These are phyloP conservation scores for Termitomyces sp. DNA, from an alignment of 768 basidiomycete genomes.

Conservation along the genomic window DNA sequence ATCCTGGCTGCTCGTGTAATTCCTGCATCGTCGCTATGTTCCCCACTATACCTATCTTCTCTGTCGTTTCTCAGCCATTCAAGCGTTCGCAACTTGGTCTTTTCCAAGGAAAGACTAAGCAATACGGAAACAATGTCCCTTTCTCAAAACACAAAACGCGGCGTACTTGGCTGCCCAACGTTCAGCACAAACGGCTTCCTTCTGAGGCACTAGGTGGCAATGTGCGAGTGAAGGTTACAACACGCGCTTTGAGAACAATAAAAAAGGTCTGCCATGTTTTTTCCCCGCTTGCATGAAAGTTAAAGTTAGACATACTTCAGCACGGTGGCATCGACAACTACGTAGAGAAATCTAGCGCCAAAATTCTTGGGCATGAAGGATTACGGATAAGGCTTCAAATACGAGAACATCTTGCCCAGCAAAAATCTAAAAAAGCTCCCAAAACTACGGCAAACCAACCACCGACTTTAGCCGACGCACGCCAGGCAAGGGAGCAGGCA, in stretches of 20 bases:
- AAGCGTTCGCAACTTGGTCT: slow-evolving; percentile 80
- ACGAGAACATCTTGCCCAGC: slow-evolving; percentile 14
- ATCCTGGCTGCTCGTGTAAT: too few relatives aligned
- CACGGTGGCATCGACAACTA: slow-evolving; percentile 74
- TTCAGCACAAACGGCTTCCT: slow-evolving; percentile 70
- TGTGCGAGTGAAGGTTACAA: slow-evolving; percentile 69
- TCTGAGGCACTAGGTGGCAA: slow-evolving; percentile 60
- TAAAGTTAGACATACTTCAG: slow-evolving; percentile 25
- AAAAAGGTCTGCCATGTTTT: slow-evolving; percentile 57
- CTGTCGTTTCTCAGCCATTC: slow-evolving; percentile 61
- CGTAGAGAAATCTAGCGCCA: slow-evolving; percentile 43
- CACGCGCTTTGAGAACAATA: slow-evolving; percentile 75
- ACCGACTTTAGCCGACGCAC: slow-evolving; percentile 15
- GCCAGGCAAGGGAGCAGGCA: slow-evolving; percentile 16
- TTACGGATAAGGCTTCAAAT: slow-evolving; percentile 44
- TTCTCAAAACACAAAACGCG: slow-evolving; percentile 88
- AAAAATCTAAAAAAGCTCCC: not conserved
- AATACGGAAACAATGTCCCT: slow-evolving; percentile 86
- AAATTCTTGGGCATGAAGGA: slow-evolving; percentile 39
- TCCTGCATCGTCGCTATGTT: slow-evolving; percentile 18
- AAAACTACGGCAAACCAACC: not conserved
- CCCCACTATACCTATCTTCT: slow-evolving; percentile 27
- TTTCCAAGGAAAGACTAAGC: slow-evolving; percentile 77
- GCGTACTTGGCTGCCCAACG: slow-evolving; percentile 84
- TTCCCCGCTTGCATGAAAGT: not conserved